Percentiles rank a stretch among this genome's conserved stretches.
phyloP scores from a whole-genome alignment of 2,329 filamentous ascomycete genomes.

The Talaromyces islandicus region DNA sequence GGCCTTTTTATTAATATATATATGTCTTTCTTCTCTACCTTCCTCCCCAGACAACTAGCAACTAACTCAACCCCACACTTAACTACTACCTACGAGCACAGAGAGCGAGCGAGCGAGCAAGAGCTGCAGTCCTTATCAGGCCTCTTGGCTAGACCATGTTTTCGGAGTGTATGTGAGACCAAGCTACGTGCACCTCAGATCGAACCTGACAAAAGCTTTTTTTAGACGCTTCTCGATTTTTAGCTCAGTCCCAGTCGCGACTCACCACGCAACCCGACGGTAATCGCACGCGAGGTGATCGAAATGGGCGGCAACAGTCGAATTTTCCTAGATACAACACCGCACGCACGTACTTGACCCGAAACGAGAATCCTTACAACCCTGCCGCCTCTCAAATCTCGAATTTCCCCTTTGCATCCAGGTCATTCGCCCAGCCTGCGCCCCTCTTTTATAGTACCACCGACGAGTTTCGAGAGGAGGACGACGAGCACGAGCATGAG shows the following conservation, averaged over 20 bases:
- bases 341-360: slow-evolving; percentile 45
- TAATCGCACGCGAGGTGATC: slow-evolving; percentile 32
- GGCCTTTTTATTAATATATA: background rate
- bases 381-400: slow-evolving; percentile 63
- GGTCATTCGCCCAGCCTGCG: slow-evolving; percentile 70
- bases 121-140: background rate
- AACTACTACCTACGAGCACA: background rate
- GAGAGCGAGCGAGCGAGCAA: background rate
- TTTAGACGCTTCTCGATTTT: slow-evolving; percentile 89
- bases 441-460: slow-evolving; percentile 91
- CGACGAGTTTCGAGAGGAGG: slow-evolving; percentile 86
- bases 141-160: slow-evolving; percentile 53
- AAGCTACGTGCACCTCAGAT: background rate
- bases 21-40: background rate
- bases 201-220: background rate
- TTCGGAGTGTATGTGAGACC: slow-evolving; percentile 72
- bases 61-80: background rate
- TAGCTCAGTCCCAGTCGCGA: slow-evolving; percentile 92
- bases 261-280: slow-evolving; percentile 65
- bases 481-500: slow-evolving; percentile 86
- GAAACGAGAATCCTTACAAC: slow-evolving; percentile 73
- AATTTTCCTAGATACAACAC: slow-evolving; percentile 37
- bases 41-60: background rate
- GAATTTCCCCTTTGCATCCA: slow-evolving; percentile 72
- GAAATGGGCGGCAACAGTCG: slow-evolving; percentile 37